Percentiles rank a stretch among this genome's conserved stretches.
phyloP scores from a whole-genome alignment of 2,329 filamentous ascomycete genomes.

The Penicillium rolfsii region DNA sequence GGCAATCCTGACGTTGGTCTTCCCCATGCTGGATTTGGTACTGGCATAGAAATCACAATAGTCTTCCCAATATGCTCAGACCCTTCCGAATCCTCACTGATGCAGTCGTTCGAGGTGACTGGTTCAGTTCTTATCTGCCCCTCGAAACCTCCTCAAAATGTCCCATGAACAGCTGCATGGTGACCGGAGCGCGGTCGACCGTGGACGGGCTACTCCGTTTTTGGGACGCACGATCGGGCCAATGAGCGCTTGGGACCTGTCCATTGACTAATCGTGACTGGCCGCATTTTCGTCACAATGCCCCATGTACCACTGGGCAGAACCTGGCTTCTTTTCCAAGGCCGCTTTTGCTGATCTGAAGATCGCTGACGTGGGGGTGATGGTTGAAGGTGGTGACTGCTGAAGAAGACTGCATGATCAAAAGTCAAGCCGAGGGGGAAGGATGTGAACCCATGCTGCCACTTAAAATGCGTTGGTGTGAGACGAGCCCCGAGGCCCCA shows the following conservation, averaged over 20 bases:
- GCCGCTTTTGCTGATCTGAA: constrained; percentile 27
- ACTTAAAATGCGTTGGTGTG: constrained; percentile 2
- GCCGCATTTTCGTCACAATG: constrained; percentile 18
- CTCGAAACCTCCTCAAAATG: background rate
- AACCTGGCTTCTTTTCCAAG: constrained; percentile 17
- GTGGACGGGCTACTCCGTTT: constrained; percentile 19
- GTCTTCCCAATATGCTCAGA: background rate
- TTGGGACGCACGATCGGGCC: constrained; percentile 5
- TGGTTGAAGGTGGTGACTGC: constrained; percentile 3
- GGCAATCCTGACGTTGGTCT: background rate
- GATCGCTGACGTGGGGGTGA: constrained; percentile 34
- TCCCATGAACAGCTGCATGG: constrained; percentile 12
- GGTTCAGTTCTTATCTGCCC: background rate
- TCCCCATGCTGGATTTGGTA: background rate
- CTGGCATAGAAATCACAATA: background rate
- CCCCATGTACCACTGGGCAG: constrained; percentile 2
- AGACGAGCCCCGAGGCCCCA: background rate
- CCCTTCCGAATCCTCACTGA: background rate
- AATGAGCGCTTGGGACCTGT: constrained; percentile 5
- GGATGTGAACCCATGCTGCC: background rate
- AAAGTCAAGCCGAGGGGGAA: background rate
- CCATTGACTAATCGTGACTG: constrained; percentile 13
- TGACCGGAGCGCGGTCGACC: constrained; percentile 11
- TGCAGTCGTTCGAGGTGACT: background rate
- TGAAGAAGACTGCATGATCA: background rate